phyloP scores from a whole-genome alignment of 345 rosid genomes.

The Hibiscus mutabilis region DNA sequence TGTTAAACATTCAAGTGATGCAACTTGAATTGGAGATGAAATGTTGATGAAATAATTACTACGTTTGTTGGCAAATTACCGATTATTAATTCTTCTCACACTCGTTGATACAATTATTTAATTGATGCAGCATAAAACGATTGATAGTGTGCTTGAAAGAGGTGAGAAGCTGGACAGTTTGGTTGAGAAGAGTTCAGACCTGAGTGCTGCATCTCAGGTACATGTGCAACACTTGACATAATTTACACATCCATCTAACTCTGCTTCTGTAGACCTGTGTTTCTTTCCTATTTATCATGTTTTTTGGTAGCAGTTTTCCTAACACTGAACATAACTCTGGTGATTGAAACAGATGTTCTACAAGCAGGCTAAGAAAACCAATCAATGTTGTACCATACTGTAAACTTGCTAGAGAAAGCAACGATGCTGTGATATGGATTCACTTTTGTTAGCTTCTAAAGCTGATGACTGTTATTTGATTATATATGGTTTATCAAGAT shows the following conservation, averaged over 20 bases:
- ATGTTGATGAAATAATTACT: background rate
- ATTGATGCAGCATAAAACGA: slow-evolving; percentile 78
- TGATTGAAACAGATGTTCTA: slow-evolving; percentile 82
- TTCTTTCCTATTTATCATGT: background rate
- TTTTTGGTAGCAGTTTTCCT: slow-evolving; percentile 4
- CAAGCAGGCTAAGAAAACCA: slow-evolving; percentile 97
- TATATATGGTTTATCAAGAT: slow-evolving; percentile 23
- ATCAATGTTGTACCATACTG: slow-evolving; percentile 85
- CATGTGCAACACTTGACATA: background rate
- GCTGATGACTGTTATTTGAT: slow-evolving; percentile 8
- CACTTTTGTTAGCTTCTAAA: slow-evolving; percentile 13
- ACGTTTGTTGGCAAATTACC: background rate
- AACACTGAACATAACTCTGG: background rate
- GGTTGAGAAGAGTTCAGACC: slow-evolving; percentile 96
- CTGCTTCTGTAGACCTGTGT: background rate
- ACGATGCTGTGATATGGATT: slow-evolving; percentile 13
- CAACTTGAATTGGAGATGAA: background rate
- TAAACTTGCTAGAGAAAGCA: slow-evolving; percentile 27
- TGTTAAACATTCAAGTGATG: background rate
- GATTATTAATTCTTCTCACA: background rate
- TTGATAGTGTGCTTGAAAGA: slow-evolving; percentile 89
- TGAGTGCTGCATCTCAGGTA: slow-evolving; percentile 97
- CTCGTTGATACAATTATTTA: background rate
- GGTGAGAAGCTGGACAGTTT: slow-evolving; percentile 95
- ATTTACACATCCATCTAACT: background rate